Percentiles rank a stretch among this genome's conserved stretches.
phyloP scores from a whole-genome alignment of 257 asterid genomes.

The Primulina huaijiensis region DNA sequence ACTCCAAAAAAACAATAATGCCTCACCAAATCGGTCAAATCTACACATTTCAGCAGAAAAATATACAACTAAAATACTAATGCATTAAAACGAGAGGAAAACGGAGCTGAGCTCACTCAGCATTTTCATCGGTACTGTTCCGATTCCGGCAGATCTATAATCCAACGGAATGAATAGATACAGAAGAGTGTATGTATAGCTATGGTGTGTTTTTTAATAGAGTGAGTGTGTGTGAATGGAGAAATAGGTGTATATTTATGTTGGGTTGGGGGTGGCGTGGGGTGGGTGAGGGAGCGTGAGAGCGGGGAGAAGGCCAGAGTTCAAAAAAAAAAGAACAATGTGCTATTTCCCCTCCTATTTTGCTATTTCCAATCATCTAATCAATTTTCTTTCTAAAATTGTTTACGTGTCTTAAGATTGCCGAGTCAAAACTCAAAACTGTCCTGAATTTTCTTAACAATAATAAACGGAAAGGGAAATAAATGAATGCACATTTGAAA shows the following conservation, averaged over 20 bases:
- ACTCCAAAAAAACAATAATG: background rate
- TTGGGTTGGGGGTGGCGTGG: too few species aligned
- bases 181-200: conserved; percentile 9
- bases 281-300: conserved; percentile 33
- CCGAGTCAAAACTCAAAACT: conserved; percentile 19
- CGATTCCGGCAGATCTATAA: conserved; percentile 41
- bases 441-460: conserved; percentile 28
- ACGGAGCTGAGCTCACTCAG: conserved; percentile 41
- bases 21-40: background rate
- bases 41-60: background rate
- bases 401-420: background rate
- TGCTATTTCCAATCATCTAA: conserved; percentile 26
- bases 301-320: conserved; percentile 63
- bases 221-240: conserved; percentile 24
- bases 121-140: conserved; percentile 32
- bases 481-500: background rate
- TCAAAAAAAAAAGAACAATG: conserved; percentile 40
- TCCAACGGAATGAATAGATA: conserved; percentile 24
- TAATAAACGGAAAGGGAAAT: conserved; percentile 5
- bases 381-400: conserved; percentile 19
- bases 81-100: background rate
- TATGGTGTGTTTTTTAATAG: background rate
- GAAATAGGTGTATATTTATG: conserved; percentile 24
- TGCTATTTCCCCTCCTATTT: conserved; percentile 35
- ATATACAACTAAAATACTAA: background rate